Percentiles rank a stretch among this genome's conserved stretches.
Conservation (phyloP, 805 yeast genomes). For the Zygosaccharomyces pseudorouxii region DNA sequence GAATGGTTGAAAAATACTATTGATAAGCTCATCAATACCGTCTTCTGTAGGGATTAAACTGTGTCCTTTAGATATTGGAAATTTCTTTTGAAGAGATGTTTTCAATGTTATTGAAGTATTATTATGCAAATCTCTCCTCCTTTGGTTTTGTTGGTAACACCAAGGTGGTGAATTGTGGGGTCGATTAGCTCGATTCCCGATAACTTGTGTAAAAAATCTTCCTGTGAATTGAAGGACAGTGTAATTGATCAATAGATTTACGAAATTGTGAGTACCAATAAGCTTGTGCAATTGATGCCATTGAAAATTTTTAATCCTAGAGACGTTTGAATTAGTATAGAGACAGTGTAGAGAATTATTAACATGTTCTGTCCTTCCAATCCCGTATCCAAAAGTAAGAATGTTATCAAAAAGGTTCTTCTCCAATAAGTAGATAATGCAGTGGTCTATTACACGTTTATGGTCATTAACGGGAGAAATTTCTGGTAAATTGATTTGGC, state of each 20-base stretch:
- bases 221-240: slow-evolving; percentile 30
- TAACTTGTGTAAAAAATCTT: slow-evolving; percentile 16
- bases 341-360: slow-evolving; percentile 32
- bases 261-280: slow-evolving; percentile 41
- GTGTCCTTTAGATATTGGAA: not conserved
- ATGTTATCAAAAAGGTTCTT: slow-evolving; percentile 35
- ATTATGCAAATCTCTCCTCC: not conserved
- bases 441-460: slow-evolving; percentile 39
- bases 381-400: slow-evolving; percentile 41
- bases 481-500: slow-evolving; percentile 7
- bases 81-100: slow-evolving; percentile 9
- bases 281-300: slow-evolving; percentile 42
- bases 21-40: not conserved
- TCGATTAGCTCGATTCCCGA: slow-evolving; percentile 21
- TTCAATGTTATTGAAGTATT: slow-evolving; percentile 2
- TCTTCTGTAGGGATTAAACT: slow-evolving; percentile 5
- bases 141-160: slow-evolving; percentile 2
- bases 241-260: slow-evolving; percentile 37
- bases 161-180: slow-evolving; percentile 20
- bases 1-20: slow-evolving; percentile 3
- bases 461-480: slow-evolving; percentile 13
- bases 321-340: slow-evolving; percentile 38
- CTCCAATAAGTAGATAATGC: slow-evolving; percentile 35
- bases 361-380: slow-evolving; percentile 31
- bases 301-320: slow-evolving; percentile 38